These are phyloP conservation scores for Phytophthora meadii DNA, from an alignment of 352 stramenopile genomes.

Conservation along the genomic window DNA sequence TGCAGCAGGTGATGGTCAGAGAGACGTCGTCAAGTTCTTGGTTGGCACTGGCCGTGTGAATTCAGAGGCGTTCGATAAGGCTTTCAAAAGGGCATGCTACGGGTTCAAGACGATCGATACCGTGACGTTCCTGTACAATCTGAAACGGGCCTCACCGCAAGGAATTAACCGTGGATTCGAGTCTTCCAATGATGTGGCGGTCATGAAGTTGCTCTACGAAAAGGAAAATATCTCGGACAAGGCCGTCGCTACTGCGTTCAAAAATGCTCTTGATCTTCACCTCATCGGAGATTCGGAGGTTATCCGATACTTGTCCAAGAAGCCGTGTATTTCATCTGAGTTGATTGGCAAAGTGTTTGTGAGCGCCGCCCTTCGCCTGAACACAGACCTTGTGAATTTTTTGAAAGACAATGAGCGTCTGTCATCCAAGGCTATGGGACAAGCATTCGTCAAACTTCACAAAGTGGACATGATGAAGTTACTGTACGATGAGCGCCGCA, in stretches of 20 bases:
- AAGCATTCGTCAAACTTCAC: neutral
- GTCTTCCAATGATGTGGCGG: neutral
- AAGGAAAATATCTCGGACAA: slow-evolving; percentile 5
- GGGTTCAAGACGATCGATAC: neutral
- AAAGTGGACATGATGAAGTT: neutral
- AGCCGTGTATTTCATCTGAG: neutral
- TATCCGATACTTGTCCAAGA: neutral
- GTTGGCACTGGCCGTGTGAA: neutral
- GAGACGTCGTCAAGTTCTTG: slow-evolving; percentile 1
- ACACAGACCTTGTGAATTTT: neutral
- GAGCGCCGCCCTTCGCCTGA: too few species aligned
- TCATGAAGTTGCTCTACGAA: neutral
- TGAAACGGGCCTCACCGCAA: slow-evolving; percentile 2
- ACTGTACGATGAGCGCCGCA: neutral
- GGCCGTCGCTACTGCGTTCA: slow-evolving; percentile 1
- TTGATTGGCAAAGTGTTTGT: neutral
- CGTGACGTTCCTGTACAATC: neutral
- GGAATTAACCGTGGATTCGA: neutral
- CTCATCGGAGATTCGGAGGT: neutral
- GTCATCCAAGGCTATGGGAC: neutral
- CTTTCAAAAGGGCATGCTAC: neutral
- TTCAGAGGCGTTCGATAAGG: neutral
- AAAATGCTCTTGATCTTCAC: neutral
- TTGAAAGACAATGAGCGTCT: neutral
- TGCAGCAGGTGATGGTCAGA: neutral